Evolutionary conservation across 176 grass and related monocot species (phyloP), one percentile per base, ranked within the genome.

Genomic region (Phragmites australis): DNA sequence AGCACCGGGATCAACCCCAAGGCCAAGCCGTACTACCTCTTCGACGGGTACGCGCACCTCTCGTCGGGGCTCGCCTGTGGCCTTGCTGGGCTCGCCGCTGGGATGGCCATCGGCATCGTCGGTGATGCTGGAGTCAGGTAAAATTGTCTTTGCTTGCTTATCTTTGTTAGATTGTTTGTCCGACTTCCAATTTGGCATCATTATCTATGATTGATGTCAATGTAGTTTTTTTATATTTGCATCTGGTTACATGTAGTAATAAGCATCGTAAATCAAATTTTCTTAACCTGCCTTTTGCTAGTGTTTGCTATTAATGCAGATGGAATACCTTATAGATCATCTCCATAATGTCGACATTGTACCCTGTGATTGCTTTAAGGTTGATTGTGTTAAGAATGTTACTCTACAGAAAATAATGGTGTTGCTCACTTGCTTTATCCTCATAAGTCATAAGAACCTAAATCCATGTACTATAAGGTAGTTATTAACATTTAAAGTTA

Each of bases 41-140:
- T 98, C 29, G 96, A 98, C 31, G 96, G 96, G 0, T 98, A 98
- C 44, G 96, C 96, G 0, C 96, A 98, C 65, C 96, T 98, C 42
- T 94, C 92, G 9, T 98, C 96, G 0, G 96, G 96, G 0, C 86
- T 98, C 10, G 86, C 96, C 1, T 98, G 96, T 69, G 96, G 96
- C 6, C 95, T 98, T 26, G 96, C 92, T 5, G 96, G 96, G 11
- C 92, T 98, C 2, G 89, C 92, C 1, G 96, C 96, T 2, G 92
- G 96, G 32, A 98, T 98, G 96, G 96, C 96, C 66, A 98, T 98
- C 4, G 96, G 96, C 40, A 98, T 98, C 55, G 96, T 98, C 19
- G 96, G 96, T 65, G 96, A 98, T 56, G 96, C 96, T 22, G 96
- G 96, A 79, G 96, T 98, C 50, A 94, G 96, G 96, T 98, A 89